phyloP scores from a whole-genome alignment of 1,139 yeast genomes.

The Tardiomyces depauwii region DNA sequence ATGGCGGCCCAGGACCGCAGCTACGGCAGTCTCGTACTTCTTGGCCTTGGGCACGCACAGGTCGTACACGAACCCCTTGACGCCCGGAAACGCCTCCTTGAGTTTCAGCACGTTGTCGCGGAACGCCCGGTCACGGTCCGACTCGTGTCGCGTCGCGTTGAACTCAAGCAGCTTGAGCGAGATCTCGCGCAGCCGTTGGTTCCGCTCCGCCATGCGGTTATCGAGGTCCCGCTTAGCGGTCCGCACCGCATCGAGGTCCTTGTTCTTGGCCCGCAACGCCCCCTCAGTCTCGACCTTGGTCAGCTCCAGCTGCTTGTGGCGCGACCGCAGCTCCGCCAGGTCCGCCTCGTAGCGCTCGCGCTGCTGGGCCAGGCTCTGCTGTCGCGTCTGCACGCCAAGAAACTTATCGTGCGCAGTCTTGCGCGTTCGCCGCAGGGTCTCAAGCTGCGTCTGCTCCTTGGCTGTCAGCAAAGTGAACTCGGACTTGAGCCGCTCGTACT shows the following conservation, averaged over 20 bases:
- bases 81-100: conserved; percentile 68
- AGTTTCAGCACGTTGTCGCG: conserved; percentile 63
- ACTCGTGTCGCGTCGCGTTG: conserved; percentile 66
- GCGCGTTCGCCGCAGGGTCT: conserved; percentile 16
- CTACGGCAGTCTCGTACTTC: conserved; percentile 65
- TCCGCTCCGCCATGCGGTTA: conserved; percentile 42
- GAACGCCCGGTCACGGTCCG: conserved; percentile 53
- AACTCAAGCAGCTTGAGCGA: conserved; percentile 56
- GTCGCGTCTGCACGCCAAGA: conserved; percentile 19
- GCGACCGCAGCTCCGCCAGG: conserved; percentile 17
- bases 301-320: conserved; percentile 25
- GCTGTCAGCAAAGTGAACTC: conserved; percentile 29
- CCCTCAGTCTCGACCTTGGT: conserved; percentile 21
- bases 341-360: conserved; percentile 21
- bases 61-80: conserved; percentile 70
- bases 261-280: conserved; percentile 31
- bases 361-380: conserved; percentile 13
- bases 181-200: conserved; percentile 54
- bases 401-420: conserved; percentile 18
- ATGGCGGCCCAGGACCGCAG: conserved; percentile 68
- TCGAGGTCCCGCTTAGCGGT: conserved; percentile 36
- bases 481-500: conserved; percentile 52
- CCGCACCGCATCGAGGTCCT: conserved; percentile 32
- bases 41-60: conserved; percentile 70
- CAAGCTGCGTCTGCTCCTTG: conserved; percentile 18